These are phyloP conservation scores for Marsdenia floribunda DNA, from an alignment of 257 asterid species.

Conservation along the genomic window DNA sequence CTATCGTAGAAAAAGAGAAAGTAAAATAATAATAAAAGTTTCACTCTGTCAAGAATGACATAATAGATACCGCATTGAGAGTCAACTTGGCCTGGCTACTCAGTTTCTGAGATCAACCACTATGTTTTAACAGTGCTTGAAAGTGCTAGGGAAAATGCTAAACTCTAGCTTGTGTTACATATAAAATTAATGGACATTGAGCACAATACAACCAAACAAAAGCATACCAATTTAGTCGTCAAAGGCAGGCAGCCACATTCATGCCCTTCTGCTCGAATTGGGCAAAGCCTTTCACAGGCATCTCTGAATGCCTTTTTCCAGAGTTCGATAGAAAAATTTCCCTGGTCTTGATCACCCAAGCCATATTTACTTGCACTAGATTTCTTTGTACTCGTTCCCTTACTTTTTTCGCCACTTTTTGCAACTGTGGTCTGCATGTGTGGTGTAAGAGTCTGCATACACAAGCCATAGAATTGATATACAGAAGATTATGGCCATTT, in stretches of 20 bases:
- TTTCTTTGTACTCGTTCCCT: conserved; percentile 39
- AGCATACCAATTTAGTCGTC: conserved; percentile 70
- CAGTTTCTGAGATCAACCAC: background rate
- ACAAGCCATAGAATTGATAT: conserved; percentile 13
- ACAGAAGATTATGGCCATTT: background rate
- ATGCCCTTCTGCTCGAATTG: conserved; percentile 65
- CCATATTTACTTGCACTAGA: conserved; percentile 41
- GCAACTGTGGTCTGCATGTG: conserved; percentile 77
- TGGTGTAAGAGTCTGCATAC: conserved; percentile 80
- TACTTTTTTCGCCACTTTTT: conserved; percentile 31
- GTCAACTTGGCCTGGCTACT: background rate
- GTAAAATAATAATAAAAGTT: background rate
- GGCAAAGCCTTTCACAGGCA: conserved; percentile 93
- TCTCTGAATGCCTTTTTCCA: conserved; percentile 95
- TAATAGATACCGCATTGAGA: background rate
- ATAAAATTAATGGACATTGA: conserved; percentile 1
- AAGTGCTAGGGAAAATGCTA: background rate
- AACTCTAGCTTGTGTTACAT: background rate
- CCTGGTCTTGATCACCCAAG: conserved; percentile 56
- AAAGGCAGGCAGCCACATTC: conserved; percentile 84
- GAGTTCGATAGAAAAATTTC: conserved; percentile 62
- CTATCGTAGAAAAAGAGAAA: background rate
- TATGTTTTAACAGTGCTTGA: background rate
- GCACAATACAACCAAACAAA: conserved; percentile 1
- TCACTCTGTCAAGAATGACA: background rate